Percentiles rank a stretch among this genome's conserved stretches.
phyloP scores from a whole-genome alignment of 768 basidiomycete genomes.

The Lenzites betulinus region DNA sequence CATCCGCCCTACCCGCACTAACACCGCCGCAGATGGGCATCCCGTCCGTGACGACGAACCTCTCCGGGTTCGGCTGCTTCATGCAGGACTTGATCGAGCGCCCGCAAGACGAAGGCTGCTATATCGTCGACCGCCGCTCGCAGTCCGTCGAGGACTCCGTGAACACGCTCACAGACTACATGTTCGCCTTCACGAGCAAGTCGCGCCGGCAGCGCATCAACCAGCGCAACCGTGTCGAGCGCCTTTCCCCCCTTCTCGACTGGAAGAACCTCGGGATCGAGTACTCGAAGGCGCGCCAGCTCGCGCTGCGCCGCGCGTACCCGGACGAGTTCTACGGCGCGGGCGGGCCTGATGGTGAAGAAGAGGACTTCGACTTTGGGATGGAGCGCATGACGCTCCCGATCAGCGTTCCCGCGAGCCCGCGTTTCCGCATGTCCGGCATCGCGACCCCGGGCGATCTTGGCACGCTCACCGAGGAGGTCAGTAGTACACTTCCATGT shows the following conservation, averaged over 20 bases:
- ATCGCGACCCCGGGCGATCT: constrained; percentile 92
- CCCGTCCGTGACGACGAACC: constrained; percentile 94
- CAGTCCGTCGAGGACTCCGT: constrained; percentile 92
- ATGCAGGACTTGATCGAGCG: constrained; percentile 98
- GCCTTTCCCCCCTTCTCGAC: constrained; percentile 89
- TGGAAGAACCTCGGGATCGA: constrained; percentile 99
- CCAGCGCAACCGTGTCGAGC: constrained; percentile 96
- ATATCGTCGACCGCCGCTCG: constrained; percentile 91
- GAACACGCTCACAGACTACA: constrained; percentile 72
- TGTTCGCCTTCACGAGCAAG: constrained; percentile 78
- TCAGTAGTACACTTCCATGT: constrained; percentile 31
- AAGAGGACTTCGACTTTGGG: constrained; percentile 61
- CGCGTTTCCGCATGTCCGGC: constrained; percentile 71
- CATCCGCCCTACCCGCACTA: background rate
- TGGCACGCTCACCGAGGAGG: constrained; percentile 87
- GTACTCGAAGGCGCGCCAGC: constrained; percentile 92
- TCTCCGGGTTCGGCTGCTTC: constrained; percentile 97
- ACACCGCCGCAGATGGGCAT: constrained; percentile 80
- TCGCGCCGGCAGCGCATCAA: constrained; percentile 97
- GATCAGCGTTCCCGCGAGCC: constrained; percentile 84
- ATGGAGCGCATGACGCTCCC: constrained; percentile 65
- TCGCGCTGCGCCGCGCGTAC: constrained; percentile 90
- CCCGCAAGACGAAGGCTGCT: constrained; percentile 93
- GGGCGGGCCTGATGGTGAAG: constrained; percentile 48
- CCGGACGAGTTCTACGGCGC: constrained; percentile 85